These are phyloP conservation scores for Trichoderma asperellum DNA, from an alignment of 2,329 filamentous ascomycete species.

Conservation along the genomic window DNA sequence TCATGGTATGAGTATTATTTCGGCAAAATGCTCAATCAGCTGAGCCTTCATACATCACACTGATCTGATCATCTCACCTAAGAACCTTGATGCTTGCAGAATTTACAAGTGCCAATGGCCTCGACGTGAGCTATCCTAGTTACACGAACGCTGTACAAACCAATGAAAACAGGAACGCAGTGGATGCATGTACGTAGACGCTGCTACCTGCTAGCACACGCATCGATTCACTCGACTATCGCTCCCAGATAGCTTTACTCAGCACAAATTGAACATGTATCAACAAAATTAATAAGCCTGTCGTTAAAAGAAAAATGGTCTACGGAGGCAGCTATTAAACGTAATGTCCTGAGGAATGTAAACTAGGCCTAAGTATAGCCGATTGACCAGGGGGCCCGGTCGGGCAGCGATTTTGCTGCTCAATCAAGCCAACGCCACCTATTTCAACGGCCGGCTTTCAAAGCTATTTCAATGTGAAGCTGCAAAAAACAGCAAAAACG, in stretches of 20 bases:
- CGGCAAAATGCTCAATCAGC: background rate
- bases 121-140: background rate
- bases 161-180: background rate
- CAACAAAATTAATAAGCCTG: background rate
- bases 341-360: too few relatives aligned
- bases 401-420: too few relatives aligned
- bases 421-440: too few relatives aligned
- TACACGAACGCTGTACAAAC: background rate
- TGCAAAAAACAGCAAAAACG: too few relatives aligned
- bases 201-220: too few relatives aligned
- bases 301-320: background rate
- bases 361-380: too few relatives aligned
- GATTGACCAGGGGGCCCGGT: too few relatives aligned
- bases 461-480: too few relatives aligned
- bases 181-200: background rate
- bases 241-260: too few relatives aligned
- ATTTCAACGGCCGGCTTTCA: too few relatives aligned
- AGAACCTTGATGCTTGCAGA: background rate
- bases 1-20: background rate
- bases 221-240: too few relatives aligned
- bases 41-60: fast-evolving
- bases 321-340: too few relatives aligned
- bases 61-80: background rate
- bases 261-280: background rate
- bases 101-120: background rate